phyloP scores from a whole-genome alignment of 1,284 basidiomycete species.

The Trametes pubescens region DNA sequence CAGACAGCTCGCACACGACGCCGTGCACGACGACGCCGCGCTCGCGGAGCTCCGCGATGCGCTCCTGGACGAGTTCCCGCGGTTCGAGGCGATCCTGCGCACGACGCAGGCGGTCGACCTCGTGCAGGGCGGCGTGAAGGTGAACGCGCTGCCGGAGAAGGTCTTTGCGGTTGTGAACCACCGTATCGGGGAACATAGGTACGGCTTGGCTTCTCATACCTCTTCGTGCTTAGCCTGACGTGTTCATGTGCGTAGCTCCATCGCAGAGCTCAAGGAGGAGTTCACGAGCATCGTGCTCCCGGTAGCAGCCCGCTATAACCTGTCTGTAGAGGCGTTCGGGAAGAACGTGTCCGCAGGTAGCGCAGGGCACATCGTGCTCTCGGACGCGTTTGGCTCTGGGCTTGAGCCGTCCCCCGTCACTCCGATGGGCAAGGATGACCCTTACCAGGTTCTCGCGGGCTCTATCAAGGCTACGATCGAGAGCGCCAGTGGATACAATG shows the following conservation, averaged over 20 bases:
- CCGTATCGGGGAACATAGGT: slow-evolving; percentile 53
- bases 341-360: slow-evolving; percentile 31
- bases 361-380: slow-evolving; percentile 46
- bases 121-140: slow-evolving; percentile 73
- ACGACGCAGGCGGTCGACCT: slow-evolving; percentile 80
- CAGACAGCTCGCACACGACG: slow-evolving; percentile 28
- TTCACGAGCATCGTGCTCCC: slow-evolving; percentile 50
- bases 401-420: slow-evolving; percentile 65
- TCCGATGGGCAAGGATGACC: slow-evolving; percentile 51
- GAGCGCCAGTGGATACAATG: slow-evolving; percentile 31
- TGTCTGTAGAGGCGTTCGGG: slow-evolving; percentile 63
- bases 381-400: slow-evolving; percentile 51
- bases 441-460: slow-evolving; percentile 57
- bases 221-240: not conserved
- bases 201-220: not conserved
- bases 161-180: slow-evolving; percentile 62
- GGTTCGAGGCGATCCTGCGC: slow-evolving; percentile 49
- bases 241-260: slow-evolving; percentile 43
- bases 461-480: slow-evolving; percentile 54
- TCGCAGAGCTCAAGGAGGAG: slow-evolving; percentile 50
- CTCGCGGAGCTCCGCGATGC: slow-evolving; percentile 46
- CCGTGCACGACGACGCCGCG: slow-evolving; percentile 35
- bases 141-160: slow-evolving; percentile 60
- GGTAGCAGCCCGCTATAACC: slow-evolving; percentile 54
- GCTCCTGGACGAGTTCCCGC: slow-evolving; percentile 40